phyloP scores from a whole-genome alignment of 2,329 filamentous ascomycete species.

The Keithomyces neogunnii region DNA sequence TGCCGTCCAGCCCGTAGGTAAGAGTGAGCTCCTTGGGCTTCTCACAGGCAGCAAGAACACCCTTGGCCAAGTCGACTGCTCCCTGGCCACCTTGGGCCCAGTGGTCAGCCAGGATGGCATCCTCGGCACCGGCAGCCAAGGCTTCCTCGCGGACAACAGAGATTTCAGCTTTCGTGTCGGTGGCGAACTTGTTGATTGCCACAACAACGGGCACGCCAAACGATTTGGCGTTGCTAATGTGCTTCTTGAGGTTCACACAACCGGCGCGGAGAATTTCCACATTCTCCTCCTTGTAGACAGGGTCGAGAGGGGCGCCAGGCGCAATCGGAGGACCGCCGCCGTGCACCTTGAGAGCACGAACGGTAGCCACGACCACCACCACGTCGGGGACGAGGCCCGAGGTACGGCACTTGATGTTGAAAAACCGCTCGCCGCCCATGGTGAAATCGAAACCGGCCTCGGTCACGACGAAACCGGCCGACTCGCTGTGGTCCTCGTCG shows the following conservation, averaged over 20 bases:
- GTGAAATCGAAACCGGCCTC: slow-evolving; percentile 99
- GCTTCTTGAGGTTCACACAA: slow-evolving; percentile 91
- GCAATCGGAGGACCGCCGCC: slow-evolving; percentile 91
- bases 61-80: slow-evolving; percentile 79
- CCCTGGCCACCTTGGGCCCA: slow-evolving; percentile 93
- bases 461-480: slow-evolving; percentile 88
- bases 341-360: slow-evolving; percentile 93
- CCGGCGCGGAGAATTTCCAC: slow-evolving; percentile 82
- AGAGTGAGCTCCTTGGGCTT: slow-evolving; percentile 84
- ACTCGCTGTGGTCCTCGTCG: slow-evolving; percentile 74
- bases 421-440: slow-evolving; percentile 98
- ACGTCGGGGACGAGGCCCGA: slow-evolving; percentile 89
- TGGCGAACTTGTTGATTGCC: slow-evolving; percentile 93
- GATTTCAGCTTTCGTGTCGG: slow-evolving; percentile 88
- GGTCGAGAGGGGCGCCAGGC: slow-evolving; percentile 73
- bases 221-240: slow-evolving; percentile 79
- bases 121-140: slow-evolving; percentile 83
- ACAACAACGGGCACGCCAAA: slow-evolving; percentile 94
- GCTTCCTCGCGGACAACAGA: slow-evolving; percentile 84
- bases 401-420: slow-evolving; percentile 98
- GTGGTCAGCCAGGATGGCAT: slow-evolving; percentile 90
- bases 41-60: slow-evolving; percentile 72
- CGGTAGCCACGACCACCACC: slow-evolving; percentile 90
- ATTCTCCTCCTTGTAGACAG: slow-evolving; percentile 90
- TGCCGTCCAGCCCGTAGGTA: slow-evolving; percentile 72